Evolutionary conservation across 179 eudicot genomes (phyloP), one percentile per base, ranked within the genome.

Genomic region (Vitellaria paradoxa): DNA sequence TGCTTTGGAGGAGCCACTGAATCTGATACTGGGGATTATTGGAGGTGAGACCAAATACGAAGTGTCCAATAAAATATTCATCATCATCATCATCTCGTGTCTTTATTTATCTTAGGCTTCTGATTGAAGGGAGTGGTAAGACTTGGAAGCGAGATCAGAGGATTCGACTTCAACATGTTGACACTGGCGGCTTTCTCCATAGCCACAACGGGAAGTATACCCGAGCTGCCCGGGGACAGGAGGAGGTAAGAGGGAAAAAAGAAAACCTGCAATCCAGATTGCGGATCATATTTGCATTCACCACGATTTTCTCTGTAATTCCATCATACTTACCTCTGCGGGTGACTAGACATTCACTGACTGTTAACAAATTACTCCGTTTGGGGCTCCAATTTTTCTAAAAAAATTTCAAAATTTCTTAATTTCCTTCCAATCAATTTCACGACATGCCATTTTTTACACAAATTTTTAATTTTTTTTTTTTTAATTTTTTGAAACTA

Each of bases 101-200:
- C 12, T 30, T 15, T 24, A 10, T 61, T 30, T 71, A 21, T 67
- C 40, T 26, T 76, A 93, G 97, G 71, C 81, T 93, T 70, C 87
- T 88, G 62, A 89, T 93, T 60, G 97, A 93, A 80, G 97, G 97
- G 69, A 88, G 85, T 68, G 96, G 93, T 52, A 89, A 82, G 61
- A 78, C 84, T 49, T 93, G 97, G 97, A 91, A 79, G 81, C 93
- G 91, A 84, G 92, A 91, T 53, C 97, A 93, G 87, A 93, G 84
- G 82, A 56, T 93, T 37, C 84, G 97, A 81, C 92, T 93, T 82
- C 86, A 74, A 3, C 97, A 93, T 40, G 89, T 91, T 17, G 97
- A 93, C 81, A 93, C 97, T 72, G 84, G 90, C 63, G 97, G 93
- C 26, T 91, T 89, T 82, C 82, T 93, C 63, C 97, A 93, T 78